Base-by-base conservation (phyloP, 306 rosid genomes). In the Cotoneaster glaucophyllus region DNA sequence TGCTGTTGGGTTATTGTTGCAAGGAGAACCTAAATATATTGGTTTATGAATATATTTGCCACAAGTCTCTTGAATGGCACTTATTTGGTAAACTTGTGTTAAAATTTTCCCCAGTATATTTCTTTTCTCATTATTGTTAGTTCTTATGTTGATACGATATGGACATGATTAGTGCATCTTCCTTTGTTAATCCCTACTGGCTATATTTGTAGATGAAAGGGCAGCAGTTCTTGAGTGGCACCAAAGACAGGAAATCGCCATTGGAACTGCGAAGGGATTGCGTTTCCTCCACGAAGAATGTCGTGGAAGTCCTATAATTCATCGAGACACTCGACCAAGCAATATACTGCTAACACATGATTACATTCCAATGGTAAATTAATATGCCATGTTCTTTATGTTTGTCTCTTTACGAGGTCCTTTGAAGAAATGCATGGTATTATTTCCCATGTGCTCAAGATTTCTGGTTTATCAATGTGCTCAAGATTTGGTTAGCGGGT, bases 231-330 rank as follows among this genome's bases (percentile, higher is more conserved):
- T 93, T 66, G 90, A 91, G 71, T 89, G 96, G 93, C 86, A 80
- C 66, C 93, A 84, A 68, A 93, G 98, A 81, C 83, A 82, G 82
- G 88, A 83, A 54, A 91, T 93, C 74, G 98, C 98, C n/a, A 73
- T 93, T 80, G 98, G 96, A 68, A 89, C 83, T 32, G 98, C 98
- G 18, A 93, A 88, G 87, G 98, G 97, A 59, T 66, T 93, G 80
- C 96, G 98, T 71, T 93, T 91, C 84, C 85, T 91, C 11, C 97
- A 93, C 12, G 98, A 93, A 79, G 97, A 93, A 85, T 91, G 98
- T 29, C 93, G 98, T 21, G 96, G 93, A 54, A 90, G 96, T 54
- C 97, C 98, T 79, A 83, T 93, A 64, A 87, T 93, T 85, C 98
- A 93, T 74, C 74, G 98, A 32, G 97, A 93, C 76, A 81, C 89